Base-by-base conservation (phyloP, 352 stramenopile genomes). In the Globisporangium cederbergense region DNA sequence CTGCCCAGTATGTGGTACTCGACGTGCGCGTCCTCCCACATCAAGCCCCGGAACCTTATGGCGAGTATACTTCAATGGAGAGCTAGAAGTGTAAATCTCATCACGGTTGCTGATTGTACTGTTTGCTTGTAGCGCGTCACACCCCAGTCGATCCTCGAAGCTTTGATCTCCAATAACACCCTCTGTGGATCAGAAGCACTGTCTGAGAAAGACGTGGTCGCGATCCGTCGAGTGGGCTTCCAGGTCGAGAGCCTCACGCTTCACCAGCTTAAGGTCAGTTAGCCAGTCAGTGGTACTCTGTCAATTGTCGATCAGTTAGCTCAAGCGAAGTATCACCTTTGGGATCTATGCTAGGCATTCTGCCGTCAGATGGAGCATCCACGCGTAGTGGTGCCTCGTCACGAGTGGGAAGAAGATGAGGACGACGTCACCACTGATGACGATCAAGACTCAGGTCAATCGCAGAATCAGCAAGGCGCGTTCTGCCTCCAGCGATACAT, bases 1-100 rank as follows among this genome's bases (percentile, higher is more conserved):
- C 72, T 85, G 38, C 79, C 81, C 2, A 86, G 74, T 49, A 58
- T 90, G 20, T 90, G 81, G 81, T 90, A 87, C 62, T 62, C 68
- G 43, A 90, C 78, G 1, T 74, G 73, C 8, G 72, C 79, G 13
- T 77, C 78, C 14, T 73, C 66, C 20, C 63, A 75, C 42, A 62
- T 88, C 43, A 86, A 82, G 67, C 47, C 72, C 0, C 69, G 62
- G 38, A 70, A 76, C 45, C 36, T 83, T 8, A 72, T 66, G 71
- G 80, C 87, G 36, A 18, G 64, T 58, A 25, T 58, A 2, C 32
- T 11, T 34, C 22, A 25, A 3, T 18, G 18, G 13, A 2, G 5
- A 9, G 14, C 6, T 6, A 34, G 16, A 10, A 4, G 9, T 42
- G 0, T 3, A 32, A 22, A 2, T 22, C 64, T 36, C 34, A 57